Base-by-base conservation (phyloP, 2,329 filamentous ascomycete genomes). In the Macrophomina tecta region DNA sequence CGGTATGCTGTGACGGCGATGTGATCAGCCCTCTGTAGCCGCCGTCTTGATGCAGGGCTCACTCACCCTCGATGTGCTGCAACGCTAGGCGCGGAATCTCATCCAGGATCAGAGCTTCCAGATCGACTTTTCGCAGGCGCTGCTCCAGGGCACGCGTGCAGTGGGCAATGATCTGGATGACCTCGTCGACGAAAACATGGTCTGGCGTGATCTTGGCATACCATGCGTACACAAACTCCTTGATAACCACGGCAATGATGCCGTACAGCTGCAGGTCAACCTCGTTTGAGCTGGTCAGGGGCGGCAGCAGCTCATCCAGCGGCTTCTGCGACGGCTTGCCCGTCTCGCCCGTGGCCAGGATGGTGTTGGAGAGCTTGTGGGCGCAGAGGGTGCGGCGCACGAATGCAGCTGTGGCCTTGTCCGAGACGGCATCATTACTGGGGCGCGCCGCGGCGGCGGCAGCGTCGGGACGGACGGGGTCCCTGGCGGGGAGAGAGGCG, bases 261-360 rank as follows among this genome's bases (percentile, higher is more conserved):
- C 92, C 94, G 77, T 98, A 99, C 4, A 99, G 86, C 80, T 99
- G 91, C 66, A 96, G 82, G 78, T 99, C 95, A 68, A 98, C 88
- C 72, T 96, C 93, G 78, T 97, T 97, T 62, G 93, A 93, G 82
- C 93, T 97, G 58, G 94, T 98, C 74, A 99, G 84, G 46, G 94
- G 93, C 68, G 94, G 95, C 53, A 99, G 83, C 51, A 97, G 83
- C 72, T 94, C 91, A 68, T 96, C 89, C 71, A 97, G 89, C 58
- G 92, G 87, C 73, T 83, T 83, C 52, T 85, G 86, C 72, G 80
- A 90, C 83, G 79, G 91, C 82, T 71, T 82, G 76, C 72, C 79
- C 55, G 84, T 82, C 66, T 89, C 85, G 53, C 78, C 80, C 67
- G 82, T 79, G 48, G 81, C 81, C 68, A 84, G 78, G 61, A 70